Base-by-base conservation (phyloP, 179 eudicot genomes). In the Vitellaria paradoxa region DNA sequence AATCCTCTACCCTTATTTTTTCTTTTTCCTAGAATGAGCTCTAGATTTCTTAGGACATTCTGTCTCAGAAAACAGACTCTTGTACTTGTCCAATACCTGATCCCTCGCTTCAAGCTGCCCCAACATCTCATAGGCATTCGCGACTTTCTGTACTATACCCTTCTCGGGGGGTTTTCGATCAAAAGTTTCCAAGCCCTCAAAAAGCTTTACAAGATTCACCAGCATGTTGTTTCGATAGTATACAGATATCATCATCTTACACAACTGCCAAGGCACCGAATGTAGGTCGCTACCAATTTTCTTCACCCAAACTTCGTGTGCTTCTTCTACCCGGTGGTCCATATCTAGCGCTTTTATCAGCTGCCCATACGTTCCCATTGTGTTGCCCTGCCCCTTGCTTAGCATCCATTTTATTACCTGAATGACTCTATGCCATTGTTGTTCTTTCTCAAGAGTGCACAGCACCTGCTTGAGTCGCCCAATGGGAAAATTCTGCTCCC, bases 391-490 rank as follows among this genome's bases (percentile, higher is more conserved):
- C 65, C 99, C 99, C 81, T 93, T 95, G 87, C 99, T 91, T 78
- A 95, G 77, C 89, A 92, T 89, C 97, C 99, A 95, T 76, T 95
- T 95, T 40, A 91, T 85, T 13, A 95, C 99, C 87, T 95, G 97
- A 45, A 95, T 76, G 72, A 90, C 78, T 79, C 91, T 84, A 79
- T 90, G 99, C 99, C 99, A 95, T 40, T 95, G 92, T 64, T 91
- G 88, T 49, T 89, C 87, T 79, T 82, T 95, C 86, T 95, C 97
- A 42, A 95, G 96, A 72, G 78, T 20, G 74, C 86, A 72, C 75
- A 95, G 61, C 21, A 87, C 91, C 12, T 79, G 72, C 85, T 93
- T 95, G 49, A 93, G 79, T 2, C 88, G 77, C 56, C 89, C 92
- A 63, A 95, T 89, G 11, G 99, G 99, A 80, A 95, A 95, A 67